Conservation (phyloP, 345 rosid genomes). For the Salix exigua region DNA sequence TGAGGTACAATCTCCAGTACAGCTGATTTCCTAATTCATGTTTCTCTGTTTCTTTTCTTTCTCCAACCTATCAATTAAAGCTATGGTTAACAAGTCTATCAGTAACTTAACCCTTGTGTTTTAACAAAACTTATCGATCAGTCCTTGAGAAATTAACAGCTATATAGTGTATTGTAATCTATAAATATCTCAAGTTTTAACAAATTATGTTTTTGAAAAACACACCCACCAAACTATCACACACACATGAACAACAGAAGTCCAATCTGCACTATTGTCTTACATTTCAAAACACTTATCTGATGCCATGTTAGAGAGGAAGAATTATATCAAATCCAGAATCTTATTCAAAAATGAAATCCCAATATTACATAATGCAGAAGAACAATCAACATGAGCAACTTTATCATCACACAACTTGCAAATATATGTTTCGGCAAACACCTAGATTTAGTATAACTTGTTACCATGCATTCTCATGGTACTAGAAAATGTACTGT, state of each 20-base stretch:
- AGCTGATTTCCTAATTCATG: background rate
- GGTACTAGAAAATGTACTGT: background rate
- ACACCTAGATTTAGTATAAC: background rate
- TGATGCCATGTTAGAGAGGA: background rate
- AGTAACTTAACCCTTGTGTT: background rate
- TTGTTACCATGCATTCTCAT: background rate
- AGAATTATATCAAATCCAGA: background rate
- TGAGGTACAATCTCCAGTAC: too few relatives aligned
- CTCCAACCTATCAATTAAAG: background rate
- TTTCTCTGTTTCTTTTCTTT: background rate
- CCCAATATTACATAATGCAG: background rate
- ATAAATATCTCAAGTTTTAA: background rate
- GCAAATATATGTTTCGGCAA: background rate
- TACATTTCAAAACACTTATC: background rate
- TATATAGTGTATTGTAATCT: background rate
- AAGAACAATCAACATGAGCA: background rate
- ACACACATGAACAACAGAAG: background rate
- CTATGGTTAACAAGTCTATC: background rate
- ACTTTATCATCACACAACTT: background rate
- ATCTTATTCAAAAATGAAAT: background rate
- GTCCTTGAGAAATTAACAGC: background rate
- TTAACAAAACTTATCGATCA: background rate
- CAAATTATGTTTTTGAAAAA: too few relatives aligned
- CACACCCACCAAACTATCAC: too few relatives aligned
- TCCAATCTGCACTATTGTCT: background rate